Evolutionary conservation across 1,284 basidiomycete genomes (phyloP).

Genomic region (Gyrodon tennesseensis): DNA sequence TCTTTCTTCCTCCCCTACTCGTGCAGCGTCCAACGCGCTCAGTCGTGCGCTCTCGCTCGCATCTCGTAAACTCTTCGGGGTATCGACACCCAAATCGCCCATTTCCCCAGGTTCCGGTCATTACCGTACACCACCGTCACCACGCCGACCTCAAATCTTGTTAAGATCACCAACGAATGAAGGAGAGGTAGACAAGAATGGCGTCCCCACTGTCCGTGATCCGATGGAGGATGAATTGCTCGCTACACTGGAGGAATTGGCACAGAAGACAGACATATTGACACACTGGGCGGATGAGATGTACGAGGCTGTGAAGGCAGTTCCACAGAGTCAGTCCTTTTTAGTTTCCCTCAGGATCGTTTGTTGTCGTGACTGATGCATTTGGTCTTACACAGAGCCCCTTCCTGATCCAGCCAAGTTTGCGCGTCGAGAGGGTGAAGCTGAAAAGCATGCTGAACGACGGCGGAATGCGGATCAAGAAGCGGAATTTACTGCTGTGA

Average conservation of each 20-base stretch:
- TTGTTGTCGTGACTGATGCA: conserved; percentile 14
- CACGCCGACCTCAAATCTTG: conserved; percentile 55
- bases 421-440: conserved; percentile 67
- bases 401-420: conserved; percentile 73
- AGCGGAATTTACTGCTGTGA: conserved; percentile 77
- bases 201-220: conserved; percentile 52
- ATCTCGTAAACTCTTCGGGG: conserved; percentile 87
- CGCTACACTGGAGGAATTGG: conserved; percentile 77
- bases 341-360: conserved; percentile 8
- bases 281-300: conserved; percentile 93
- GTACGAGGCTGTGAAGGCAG: conserved; percentile 77
- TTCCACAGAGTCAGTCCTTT: conserved; percentile 66
- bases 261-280: conserved; percentile 94
- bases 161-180: conserved; percentile 45
- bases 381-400: conserved; percentile 54
- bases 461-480: conserved; percentile 70
- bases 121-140: conserved; percentile 51
- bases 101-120: conserved; percentile 46
- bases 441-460: conserved; percentile 62
- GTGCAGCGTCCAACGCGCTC: conserved; percentile 68
- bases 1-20: conserved; percentile 66
- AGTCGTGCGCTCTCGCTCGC: conserved; percentile 86
- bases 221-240: conserved; percentile 81
- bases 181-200: conserved; percentile 37
- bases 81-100: conserved; percentile 47